Conservation (phyloP, 208 protist genomes). For the Strigomonas culicis region DNA sequence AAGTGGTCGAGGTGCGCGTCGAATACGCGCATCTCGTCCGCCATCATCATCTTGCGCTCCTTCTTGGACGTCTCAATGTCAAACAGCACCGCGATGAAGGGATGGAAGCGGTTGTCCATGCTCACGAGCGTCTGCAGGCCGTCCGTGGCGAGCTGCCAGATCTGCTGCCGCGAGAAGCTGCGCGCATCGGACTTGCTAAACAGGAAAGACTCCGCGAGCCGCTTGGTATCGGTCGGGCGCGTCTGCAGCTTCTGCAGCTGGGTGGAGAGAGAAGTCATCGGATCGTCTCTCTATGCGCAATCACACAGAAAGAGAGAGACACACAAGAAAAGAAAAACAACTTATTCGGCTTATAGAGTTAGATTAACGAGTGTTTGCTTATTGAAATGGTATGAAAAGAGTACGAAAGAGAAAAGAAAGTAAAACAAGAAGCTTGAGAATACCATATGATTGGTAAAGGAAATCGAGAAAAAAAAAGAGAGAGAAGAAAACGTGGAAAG, state of each 20-base stretch:
- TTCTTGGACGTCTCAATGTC: conserved; percentile 45
- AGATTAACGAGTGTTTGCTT: background rate
- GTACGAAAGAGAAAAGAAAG: conserved; percentile 1
- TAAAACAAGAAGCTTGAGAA: conserved; percentile 7
- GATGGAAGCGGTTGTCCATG: conserved; percentile 81
- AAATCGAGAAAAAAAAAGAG: conserved; percentile 12
- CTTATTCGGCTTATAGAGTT: background rate
- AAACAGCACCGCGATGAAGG: conserved; percentile 70
- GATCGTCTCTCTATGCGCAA: background rate
- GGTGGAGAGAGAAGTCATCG: conserved; percentile 73
- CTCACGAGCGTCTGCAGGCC: conserved; percentile 69
- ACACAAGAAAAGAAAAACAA: background rate
- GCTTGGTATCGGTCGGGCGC: conserved; percentile 54
- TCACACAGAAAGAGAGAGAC: background rate
- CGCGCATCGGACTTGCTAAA: conserved; percentile 68
- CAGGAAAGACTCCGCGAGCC: conserved; percentile 72
- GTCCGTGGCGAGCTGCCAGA: conserved; percentile 70
- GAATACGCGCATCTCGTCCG: conserved; percentile 31
- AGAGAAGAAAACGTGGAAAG: background rate
- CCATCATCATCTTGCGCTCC: conserved; percentile 60
- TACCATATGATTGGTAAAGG: background rate
- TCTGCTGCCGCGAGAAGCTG: conserved; percentile 80
- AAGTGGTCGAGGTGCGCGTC: conserved; percentile 55
- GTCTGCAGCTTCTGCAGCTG: conserved; percentile 77
- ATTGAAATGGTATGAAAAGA: background rate